Evolutionary conservation across 139 green algal genomes (phyloP).

Genomic region (Closterium sp.): DNA sequence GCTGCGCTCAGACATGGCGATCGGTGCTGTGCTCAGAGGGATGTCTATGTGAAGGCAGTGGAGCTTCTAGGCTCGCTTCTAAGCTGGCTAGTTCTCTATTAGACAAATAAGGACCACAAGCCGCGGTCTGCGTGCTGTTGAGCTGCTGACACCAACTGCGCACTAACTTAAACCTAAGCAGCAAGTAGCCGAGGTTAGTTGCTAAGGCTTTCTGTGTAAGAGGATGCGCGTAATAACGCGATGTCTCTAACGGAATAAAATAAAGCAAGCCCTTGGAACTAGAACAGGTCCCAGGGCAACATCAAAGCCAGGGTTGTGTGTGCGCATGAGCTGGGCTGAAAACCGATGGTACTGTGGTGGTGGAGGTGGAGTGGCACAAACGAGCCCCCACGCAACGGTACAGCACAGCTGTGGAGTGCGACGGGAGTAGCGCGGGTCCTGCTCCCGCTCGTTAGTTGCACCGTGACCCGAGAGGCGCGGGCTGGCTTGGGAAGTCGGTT

Average conservation of each 20-base stretch:
- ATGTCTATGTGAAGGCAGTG: no score
- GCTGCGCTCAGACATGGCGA: not conserved
- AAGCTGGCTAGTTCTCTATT: not conserved
- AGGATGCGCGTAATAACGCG: not conserved
- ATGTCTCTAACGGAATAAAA: not conserved
- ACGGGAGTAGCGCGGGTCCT: not conserved
- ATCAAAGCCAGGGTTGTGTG: not conserved
- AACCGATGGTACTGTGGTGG: no score
- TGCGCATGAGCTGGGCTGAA: no score
- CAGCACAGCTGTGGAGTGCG: not conserved
- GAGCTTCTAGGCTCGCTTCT: not conserved
- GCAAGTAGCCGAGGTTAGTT: no score
- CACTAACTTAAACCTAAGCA: no score
- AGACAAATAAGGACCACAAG: not conserved
- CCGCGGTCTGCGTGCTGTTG: not conserved
- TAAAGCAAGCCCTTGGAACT: not conserved
- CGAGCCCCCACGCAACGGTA: not conserved
- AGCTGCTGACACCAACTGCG: not conserved
- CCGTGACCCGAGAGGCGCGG: not conserved
- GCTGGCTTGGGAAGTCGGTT: not conserved
- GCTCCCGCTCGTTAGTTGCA: not conserved
- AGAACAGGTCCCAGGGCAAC: not conserved
- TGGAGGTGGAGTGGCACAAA: not conserved
- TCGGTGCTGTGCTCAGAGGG: no score
- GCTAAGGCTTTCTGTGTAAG: no score